Evolutionary conservation across 345 rosid genomes (phyloP).

Genomic region (Orychophragmus violaceus): DNA sequence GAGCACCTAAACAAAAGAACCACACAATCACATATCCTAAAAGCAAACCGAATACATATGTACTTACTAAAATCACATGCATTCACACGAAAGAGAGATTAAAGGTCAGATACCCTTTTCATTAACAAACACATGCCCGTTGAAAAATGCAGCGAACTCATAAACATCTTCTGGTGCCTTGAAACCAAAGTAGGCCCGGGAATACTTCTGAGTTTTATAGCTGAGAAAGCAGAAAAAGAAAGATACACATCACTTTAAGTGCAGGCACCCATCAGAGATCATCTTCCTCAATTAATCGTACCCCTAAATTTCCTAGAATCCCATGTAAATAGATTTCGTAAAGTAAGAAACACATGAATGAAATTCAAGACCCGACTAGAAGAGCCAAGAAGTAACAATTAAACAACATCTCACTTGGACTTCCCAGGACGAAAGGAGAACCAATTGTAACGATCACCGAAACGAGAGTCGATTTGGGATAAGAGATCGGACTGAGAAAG

Average conservation of each 20-base stretch:
- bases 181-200: conserved; percentile 58
- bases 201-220: conserved; percentile 45
- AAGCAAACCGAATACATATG: not conserved
- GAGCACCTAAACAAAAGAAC: conserved; percentile 37
- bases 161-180: conserved; percentile 59
- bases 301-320: conserved; percentile 6
- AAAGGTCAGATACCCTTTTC: conserved; percentile 47
- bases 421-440: conserved; percentile 49
- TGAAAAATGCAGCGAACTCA: conserved; percentile 62
- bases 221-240: conserved; percentile 28
- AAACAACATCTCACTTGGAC: conserved; percentile 35
- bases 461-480: conserved; percentile 47
- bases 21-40: conserved; percentile 20
- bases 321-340: not conserved
- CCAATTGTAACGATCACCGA: conserved; percentile 56
- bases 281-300: not conserved
- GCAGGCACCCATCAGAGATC: too few species aligned
- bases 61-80: not conserved
- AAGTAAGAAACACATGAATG: not conserved
- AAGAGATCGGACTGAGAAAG: conserved; percentile 53
- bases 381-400: too few species aligned
- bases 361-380: too few species aligned
- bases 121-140: conserved; percentile 65
- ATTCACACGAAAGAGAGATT: not conserved
- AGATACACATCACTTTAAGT: conserved; percentile 5